phyloP scores from a whole-genome alignment of 352 stramenopile genomes.

The Phytopythium sindhum region DNA sequence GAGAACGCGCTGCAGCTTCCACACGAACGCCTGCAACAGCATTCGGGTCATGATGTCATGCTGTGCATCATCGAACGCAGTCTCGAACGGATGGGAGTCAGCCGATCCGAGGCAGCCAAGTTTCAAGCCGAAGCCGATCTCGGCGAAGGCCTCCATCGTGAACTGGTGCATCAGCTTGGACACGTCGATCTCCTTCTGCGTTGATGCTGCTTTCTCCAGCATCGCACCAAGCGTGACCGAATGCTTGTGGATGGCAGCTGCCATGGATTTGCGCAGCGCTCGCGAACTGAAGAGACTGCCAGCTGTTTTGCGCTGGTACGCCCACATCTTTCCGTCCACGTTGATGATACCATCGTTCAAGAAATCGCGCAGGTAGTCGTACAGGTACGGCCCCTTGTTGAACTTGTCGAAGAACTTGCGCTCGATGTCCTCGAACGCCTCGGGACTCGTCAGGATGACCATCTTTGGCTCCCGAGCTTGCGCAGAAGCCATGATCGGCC shows the following conservation, averaged over 20 bases:
- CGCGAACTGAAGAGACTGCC: conserved; percentile 71
- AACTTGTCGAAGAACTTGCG: conserved; percentile 49
- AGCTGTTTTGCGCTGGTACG: conserved; percentile 26
- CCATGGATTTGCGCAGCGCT: conserved; percentile 34
- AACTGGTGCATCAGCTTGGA: conserved; percentile 17
- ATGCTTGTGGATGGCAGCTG: conserved; percentile 23
- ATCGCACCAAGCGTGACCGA: conserved; percentile 17
- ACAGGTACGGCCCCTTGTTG: background rate
- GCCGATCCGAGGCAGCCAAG: conserved; percentile 12
- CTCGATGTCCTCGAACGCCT: conserved; percentile 28
- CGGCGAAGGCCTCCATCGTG: conserved; percentile 27
- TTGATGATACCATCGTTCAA: conserved; percentile 14
- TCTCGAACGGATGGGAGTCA: conserved; percentile 13
- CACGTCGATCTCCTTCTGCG: conserved; percentile 23
- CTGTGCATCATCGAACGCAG: conserved; percentile 22
- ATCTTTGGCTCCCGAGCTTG: conserved; percentile 15
- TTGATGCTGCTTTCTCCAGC: conserved; percentile 13
- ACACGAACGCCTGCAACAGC: conserved; percentile 15
- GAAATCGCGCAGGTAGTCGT: conserved; percentile 9
- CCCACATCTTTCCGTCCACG: conserved; percentile 11
- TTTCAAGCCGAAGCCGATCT: conserved; percentile 29
- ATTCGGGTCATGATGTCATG: conserved; percentile 11
- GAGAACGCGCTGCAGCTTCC: conserved; percentile 31
- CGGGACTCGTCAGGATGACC: conserved; percentile 24
- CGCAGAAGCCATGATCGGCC: conserved; percentile 24